Conservation (phyloP, 805 yeast genomes). For the Candida tammaniensis region DNA sequence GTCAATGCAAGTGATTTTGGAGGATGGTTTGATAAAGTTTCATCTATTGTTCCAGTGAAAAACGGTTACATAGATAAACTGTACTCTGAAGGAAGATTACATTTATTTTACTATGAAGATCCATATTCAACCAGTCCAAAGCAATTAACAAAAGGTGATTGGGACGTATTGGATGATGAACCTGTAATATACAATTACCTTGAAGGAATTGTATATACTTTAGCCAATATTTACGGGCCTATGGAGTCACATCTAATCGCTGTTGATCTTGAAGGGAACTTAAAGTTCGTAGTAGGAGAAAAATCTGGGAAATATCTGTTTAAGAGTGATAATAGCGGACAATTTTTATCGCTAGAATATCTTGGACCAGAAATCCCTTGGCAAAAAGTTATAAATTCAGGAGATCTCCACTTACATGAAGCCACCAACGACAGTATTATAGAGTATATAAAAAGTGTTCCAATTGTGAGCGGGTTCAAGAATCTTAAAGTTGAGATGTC, state of each 20-base stretch:
- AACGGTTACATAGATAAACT: slow-evolving; percentile 67
- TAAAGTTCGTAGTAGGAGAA: slow-evolving; percentile 24
- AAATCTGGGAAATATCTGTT: slow-evolving; percentile 60
- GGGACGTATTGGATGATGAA: slow-evolving; percentile 76
- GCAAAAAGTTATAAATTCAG: slow-evolving; percentile 61
- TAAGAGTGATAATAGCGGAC: slow-evolving; percentile 70
- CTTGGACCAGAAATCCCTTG: slow-evolving; percentile 77
- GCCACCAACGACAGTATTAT: slow-evolving; percentile 2
- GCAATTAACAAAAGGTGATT: slow-evolving; percentile 50
- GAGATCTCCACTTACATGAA: slow-evolving; percentile 19
- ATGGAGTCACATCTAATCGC: slow-evolving; percentile 80
- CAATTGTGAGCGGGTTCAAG: slow-evolving; percentile 18
- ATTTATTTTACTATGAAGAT: slow-evolving; percentile 76
- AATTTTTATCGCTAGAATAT: slow-evolving; percentile 64
- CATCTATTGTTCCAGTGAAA: slow-evolving; percentile 16
- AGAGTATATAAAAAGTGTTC: slow-evolving; percentile 12
- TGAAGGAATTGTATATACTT: slow-evolving; percentile 49
- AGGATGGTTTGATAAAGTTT: slow-evolving; percentile 61
- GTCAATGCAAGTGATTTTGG: slow-evolving; percentile 41
- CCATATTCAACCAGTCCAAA: slow-evolving; percentile 44
- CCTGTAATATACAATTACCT: slow-evolving; percentile 52
- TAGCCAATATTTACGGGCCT: slow-evolving; percentile 72
- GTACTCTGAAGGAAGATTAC: slow-evolving; percentile 54
- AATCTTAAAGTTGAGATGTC: slow-evolving; percentile 15
- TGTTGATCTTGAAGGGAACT: slow-evolving; percentile 32